Percentiles rank a stretch among this genome's conserved stretches.
These are phyloP conservation scores for Turritis glabra DNA, from an alignment of 345 rosid species.

Conservation along the genomic window DNA sequence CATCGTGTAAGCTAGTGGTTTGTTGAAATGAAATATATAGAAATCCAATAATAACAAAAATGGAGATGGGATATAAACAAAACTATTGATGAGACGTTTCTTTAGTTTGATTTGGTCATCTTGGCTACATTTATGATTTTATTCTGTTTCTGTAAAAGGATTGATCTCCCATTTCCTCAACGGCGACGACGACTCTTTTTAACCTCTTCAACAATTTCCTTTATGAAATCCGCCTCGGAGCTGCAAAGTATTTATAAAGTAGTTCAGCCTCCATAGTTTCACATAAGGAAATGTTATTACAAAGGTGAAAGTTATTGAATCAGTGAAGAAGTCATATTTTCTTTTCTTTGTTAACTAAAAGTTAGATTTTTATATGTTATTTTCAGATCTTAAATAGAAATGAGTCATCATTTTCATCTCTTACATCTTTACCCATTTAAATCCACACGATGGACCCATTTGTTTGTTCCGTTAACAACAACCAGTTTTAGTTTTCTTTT, in stretches of 20 bases:
- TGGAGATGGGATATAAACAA: too few relatives aligned
- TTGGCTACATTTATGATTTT: background rate
- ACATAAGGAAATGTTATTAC: background rate
- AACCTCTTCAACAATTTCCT: background rate
- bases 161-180: background rate
- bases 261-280: background rate
- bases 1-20: too few relatives aligned
- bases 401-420: too few relatives aligned
- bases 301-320: background rate
- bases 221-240: background rate
- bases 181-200: background rate
- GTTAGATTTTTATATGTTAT: too few relatives aligned
- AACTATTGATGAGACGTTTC: background rate
- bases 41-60: too few relatives aligned
- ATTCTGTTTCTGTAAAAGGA: too few relatives aligned
- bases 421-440: background rate
- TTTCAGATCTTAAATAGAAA: too few relatives aligned
- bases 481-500: too few relatives aligned
- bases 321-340: background rate
- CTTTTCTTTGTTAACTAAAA: too few relatives aligned
- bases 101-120: background rate
- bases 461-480: background rate
- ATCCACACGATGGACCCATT: background rate
- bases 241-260: background rate
- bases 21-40: too few relatives aligned